These are phyloP conservation scores for Schizosaccharomyces osmophilus DNA, from an alignment of 805 yeast genomes.

Conservation along the genomic window DNA sequence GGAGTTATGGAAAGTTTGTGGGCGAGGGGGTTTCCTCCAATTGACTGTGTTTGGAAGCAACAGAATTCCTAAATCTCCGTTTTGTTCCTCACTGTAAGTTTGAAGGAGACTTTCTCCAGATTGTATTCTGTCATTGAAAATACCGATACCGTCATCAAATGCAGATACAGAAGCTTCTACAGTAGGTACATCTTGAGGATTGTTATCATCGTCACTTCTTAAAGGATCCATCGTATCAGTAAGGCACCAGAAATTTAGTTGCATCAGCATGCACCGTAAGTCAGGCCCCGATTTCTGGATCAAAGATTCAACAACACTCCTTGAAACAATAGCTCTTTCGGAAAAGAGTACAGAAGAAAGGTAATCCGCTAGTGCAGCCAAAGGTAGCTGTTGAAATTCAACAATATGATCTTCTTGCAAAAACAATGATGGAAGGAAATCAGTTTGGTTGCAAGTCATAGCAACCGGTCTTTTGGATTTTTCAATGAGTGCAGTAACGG, in stretches of 20 bases:
- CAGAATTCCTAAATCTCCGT: background rate
- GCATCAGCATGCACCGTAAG: background rate
- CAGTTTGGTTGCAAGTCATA: slow-evolving; percentile 25
- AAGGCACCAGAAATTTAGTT: background rate
- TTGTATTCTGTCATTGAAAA: background rate
- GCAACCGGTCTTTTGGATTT: slow-evolving; percentile 47
- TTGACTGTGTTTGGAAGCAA: background rate
- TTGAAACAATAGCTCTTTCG: background rate
- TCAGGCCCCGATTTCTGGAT: background rate
- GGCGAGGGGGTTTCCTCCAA: background rate
- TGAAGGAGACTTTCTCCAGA: background rate
- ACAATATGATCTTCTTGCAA: background rate
- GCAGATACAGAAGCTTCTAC: background rate
- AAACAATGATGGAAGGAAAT: background rate
- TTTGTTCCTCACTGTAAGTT: background rate
- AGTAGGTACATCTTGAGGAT: background rate
- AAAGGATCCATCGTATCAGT: background rate
- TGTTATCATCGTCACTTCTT: too few relatives aligned
- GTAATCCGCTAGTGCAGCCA: background rate
- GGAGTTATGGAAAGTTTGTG: background rate
- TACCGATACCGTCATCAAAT: background rate
- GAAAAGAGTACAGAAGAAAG: background rate
- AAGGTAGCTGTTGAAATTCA: background rate
- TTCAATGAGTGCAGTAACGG: slow-evolving; percentile 34
- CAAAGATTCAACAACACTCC: background rate